phyloP scores from a whole-genome alignment of 768 basidiomycete genomes.

The Lactarius akahatsu region DNA sequence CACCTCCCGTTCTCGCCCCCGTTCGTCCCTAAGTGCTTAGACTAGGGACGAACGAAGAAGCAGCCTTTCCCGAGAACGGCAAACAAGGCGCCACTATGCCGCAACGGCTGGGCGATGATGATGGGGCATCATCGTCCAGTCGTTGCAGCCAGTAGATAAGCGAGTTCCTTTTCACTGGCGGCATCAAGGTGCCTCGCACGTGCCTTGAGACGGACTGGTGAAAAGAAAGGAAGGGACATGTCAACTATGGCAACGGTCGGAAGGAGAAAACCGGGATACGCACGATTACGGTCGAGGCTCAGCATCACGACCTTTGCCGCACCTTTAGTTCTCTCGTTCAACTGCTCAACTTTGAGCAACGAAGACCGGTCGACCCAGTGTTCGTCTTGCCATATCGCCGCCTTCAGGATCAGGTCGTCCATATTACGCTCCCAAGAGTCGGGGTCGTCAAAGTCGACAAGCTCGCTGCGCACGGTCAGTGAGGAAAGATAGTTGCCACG shows the following conservation, averaged over 20 bases:
- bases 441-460: slow-evolving; percentile 64
- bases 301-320: slow-evolving; percentile 85
- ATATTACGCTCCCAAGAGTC: slow-evolving; percentile 65
- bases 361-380: slow-evolving; percentile 87
- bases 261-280: slow-evolving; percentile 37
- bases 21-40: slow-evolving; percentile 4
- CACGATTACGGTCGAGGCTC: slow-evolving; percentile 89
- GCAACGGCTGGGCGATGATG: slow-evolving; percentile 3
- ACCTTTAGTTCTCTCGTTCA: slow-evolving; percentile 39
- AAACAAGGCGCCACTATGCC: not conserved
- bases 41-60: slow-evolving; percentile 8
- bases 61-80: not conserved
- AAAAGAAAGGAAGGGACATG: not conserved
- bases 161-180: slow-evolving; percentile 84
- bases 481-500: slow-evolving; percentile 91
- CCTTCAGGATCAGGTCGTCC: slow-evolving; percentile 93
- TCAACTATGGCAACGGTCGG: not conserved
- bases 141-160: slow-evolving; percentile 53
- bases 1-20: slow-evolving; percentile 5
- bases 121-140: slow-evolving; percentile 29
- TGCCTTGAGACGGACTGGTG: slow-evolving; percentile 83
- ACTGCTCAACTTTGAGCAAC: slow-evolving; percentile 48
- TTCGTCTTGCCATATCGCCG: slow-evolving; percentile 90
- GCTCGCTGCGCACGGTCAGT: slow-evolving; percentile 79
- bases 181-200: slow-evolving; percentile 82